Conservation (phyloP, 345 rosid genomes). For the Moricandia moricandioides region DNA sequence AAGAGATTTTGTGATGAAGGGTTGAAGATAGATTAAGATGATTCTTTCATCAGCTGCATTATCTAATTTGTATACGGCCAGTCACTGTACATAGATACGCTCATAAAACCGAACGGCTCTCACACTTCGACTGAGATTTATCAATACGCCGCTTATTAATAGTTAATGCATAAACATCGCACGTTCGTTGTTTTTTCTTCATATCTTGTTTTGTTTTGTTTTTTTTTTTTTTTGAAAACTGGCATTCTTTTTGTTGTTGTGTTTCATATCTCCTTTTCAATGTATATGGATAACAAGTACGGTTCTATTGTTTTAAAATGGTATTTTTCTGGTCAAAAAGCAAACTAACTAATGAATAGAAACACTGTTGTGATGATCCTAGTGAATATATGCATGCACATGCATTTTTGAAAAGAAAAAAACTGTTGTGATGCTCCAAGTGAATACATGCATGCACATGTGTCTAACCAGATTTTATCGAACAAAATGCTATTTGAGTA, state of each 20-base stretch:
- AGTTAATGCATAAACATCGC: constrained; percentile 6
- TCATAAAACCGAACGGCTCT: constrained; percentile 19
- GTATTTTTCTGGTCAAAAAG: not conserved
- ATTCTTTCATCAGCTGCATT: constrained; percentile 19
- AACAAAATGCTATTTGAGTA: not conserved
- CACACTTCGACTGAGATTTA: constrained; percentile 3
- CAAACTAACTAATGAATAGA: not conserved
- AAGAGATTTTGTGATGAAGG: constrained; percentile 16
- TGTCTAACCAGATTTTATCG: not conserved
- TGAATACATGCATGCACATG: constrained; percentile 5
- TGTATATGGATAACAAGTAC: constrained; percentile 2
- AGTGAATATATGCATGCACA: constrained; percentile 4
- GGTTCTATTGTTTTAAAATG: not conserved
- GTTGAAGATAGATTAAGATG: constrained; percentile 20
- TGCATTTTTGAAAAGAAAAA: not conserved
- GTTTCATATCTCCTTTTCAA: not conserved
- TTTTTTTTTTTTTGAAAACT: no score
- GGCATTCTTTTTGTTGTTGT: not conserved
- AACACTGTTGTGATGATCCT: not conserved
- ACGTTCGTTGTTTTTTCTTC: constrained; percentile 7
- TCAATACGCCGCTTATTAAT: not conserved
- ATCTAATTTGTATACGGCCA: constrained; percentile 21
- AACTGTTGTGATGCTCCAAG: not conserved
- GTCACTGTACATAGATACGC: constrained; percentile 29
- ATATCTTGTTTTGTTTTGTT: not conserved